Evolutionary conservation across 2,329 filamentous ascomycete species (phyloP), one percentile per base, ranked within the genome.

Genomic region (Pestalotiopsis sp.): DNA sequence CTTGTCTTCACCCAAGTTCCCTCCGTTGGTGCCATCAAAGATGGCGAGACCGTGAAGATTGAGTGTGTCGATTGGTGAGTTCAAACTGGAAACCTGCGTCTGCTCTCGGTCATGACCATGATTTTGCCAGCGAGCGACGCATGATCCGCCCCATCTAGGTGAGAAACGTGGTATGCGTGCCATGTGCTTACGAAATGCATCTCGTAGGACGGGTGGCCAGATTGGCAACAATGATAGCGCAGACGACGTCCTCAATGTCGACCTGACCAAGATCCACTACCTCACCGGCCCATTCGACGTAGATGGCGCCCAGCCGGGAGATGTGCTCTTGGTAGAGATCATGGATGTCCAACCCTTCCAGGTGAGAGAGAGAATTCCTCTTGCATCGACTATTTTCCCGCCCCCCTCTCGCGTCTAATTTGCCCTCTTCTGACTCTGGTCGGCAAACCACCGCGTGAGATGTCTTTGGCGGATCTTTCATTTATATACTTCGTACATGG

Each of bases 311-410:
- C 89, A 95, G 79, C 94, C 94, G 0, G 95, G 95, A 0, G 95
- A 97, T 77, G 85, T 97, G 1, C 85, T 97, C 0, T 83, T 97
- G 0, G 92, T 97, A 7, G 94, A 97, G 78, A 97, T 97, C 72
- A 94, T 95, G 79, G 95, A 98, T 75, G 93, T 97, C 0, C 94
- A 98, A 82, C 95, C 95, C 0, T 90, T 97, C 72, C 86, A 95
- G 71, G 90, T 67, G 17, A 67, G 65, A 23, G 11, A 31, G 17
- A 6, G 13, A 52, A 7, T 5, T 23, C 31, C 9, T 36, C 7
- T 36, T 36, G 31, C 31, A 9, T 36, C 9, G 31, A 36, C 31
- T 6, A 36, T 36, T 7, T 9, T 36, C 31, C 7, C 31, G 31
- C 31, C 7, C 31, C 9, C 31, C 5, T 36, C 31, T 36, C 31